Conservation (phyloP, 345 rosid genomes). For the Nasturtium officinale region DNA sequence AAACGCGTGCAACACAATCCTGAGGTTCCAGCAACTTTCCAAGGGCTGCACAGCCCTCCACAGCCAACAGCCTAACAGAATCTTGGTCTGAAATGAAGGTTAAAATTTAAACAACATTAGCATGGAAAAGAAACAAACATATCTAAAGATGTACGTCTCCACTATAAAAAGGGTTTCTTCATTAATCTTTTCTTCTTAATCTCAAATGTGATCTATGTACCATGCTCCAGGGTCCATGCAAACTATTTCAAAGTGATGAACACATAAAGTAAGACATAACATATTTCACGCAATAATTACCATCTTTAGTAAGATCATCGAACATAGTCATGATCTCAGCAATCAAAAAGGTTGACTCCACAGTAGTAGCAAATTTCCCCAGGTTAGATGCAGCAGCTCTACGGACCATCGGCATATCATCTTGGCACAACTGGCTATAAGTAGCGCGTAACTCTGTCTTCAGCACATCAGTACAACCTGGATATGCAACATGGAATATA, state of each 20-base stretch:
- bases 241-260: conserved; percentile 5
- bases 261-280: background rate
- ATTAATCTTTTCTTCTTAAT: background rate
- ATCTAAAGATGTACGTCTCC: background rate
- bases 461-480: conserved; percentile 71
- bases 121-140: background rate
- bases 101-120: background rate
- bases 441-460: conserved; percentile 78
- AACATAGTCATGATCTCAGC: conserved; percentile 88
- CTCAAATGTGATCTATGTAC: conserved; percentile 13
- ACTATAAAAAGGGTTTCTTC: background rate
- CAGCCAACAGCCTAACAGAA: conserved; percentile 76
- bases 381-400: conserved; percentile 96
- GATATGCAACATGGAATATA: conserved; percentile 81
- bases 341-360: conserved; percentile 73
- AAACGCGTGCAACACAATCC: conserved; percentile 73
- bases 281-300: conserved; percentile 41
- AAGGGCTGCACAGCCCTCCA: conserved; percentile 77
- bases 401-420: conserved; percentile 99
- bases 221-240: background rate
- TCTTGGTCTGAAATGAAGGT: conserved; percentile 64
- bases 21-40: conserved; percentile 78
- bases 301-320: conserved; percentile 95
- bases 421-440: conserved; percentile 83
- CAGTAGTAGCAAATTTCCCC: conserved; percentile 93